Percentiles rank a stretch among this genome's conserved stretches.
phyloP scores from a whole-genome alignment of 2,329 filamentous ascomycete genomes.

The Colletotrichum brevisporum region DNA sequence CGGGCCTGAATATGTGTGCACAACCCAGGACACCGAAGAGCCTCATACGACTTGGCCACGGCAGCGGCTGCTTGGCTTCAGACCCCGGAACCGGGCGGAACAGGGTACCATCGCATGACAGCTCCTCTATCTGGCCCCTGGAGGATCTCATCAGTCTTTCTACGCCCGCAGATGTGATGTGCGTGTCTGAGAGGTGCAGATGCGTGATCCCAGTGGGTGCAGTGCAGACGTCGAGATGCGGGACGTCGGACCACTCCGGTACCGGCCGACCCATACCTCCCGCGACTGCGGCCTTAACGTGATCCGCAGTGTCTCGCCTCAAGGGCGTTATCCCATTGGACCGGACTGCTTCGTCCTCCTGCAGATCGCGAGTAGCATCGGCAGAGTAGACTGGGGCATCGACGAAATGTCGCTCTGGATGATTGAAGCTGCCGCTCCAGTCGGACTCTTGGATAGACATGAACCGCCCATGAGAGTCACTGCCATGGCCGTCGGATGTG shows the following conservation, averaged over 20 bases:
- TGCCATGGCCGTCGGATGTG: constrained; percentile 47
- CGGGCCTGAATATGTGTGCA: constrained; percentile 65
- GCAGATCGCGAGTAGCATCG: constrained; percentile 46
- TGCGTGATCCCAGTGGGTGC: constrained; percentile 63
- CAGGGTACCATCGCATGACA: constrained; percentile 63
- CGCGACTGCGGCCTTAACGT: constrained; percentile 46
- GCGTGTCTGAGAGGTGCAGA: constrained; percentile 66
- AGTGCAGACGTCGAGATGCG: constrained; percentile 45
- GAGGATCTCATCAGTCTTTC: constrained; percentile 58
- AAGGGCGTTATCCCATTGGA: constrained; percentile 49
- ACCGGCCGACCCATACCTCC: constrained; percentile 27
- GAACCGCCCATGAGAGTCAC: constrained; percentile 56
- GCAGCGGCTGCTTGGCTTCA: constrained; percentile 25
- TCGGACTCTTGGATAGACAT: constrained; percentile 63
- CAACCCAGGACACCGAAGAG: constrained; percentile 61
- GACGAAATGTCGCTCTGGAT: constrained; percentile 62
- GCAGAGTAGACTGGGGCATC: constrained; percentile 62
- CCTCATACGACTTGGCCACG: constrained; percentile 49
- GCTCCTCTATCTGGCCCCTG: constrained; percentile 63
- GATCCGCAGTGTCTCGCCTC: constrained; percentile 51
- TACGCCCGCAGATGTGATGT: constrained; percentile 60
- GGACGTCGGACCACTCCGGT: constrained; percentile 32
- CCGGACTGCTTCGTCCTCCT: constrained; percentile 44
- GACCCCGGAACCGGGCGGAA: constrained; percentile 42
- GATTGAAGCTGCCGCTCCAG: constrained; percentile 59